Base-by-base conservation (phyloP, 306 rosid genomes). In the Malus asiatica region DNA sequence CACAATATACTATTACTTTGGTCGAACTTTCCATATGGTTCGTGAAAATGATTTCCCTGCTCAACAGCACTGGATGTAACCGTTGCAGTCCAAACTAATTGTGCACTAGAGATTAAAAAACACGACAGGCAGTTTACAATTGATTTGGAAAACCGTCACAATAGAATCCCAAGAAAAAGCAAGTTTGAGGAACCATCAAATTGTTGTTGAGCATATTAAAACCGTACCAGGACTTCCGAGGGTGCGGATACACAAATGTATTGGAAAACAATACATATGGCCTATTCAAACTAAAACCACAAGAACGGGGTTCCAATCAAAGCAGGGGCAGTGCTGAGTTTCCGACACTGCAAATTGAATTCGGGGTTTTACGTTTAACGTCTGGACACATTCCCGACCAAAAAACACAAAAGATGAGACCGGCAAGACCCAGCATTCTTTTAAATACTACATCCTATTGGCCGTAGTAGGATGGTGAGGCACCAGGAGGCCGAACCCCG, bases 391-490 rank as follows among this genome's bases (percentile, higher is more conserved):
- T 29, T 75, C 67, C 57, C 44, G 23, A n/a, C 22, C 3, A 68
- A 69, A 46, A 70, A 12, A 15, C 53, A 48, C 12, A 59, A 20
- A 33, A 35, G 68, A 20, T 44, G 38, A 19, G 70, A 70, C 68
- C 44, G 68, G 65, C 55, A 64, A 72, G 53, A 71, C 76, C 71
- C 72, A 22, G 59, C 84, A 76, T 46, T 66, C 44, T 79, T 42
- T 13, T 4, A 38, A 11, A 66, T n/a, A 59, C 74, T 25, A 64
- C 76, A 75, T 77, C 58, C 65, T 77, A 79, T 72, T 84, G 85
- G 18, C 84, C 81, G 55, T 84, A 83, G 45, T 84, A 86, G 46
- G 82, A 69, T 27, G 89, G 87, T 5, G 89, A 84, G 48, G 88
- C 75, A 64, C 83, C 90, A 18, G 71, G 77, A 18, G 80, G 79